Evolutionary conservation across 352 stramenopile genomes (phyloP), one percentile per base, ranked within the genome.

Genomic region (Phytophthora syringae): DNA sequence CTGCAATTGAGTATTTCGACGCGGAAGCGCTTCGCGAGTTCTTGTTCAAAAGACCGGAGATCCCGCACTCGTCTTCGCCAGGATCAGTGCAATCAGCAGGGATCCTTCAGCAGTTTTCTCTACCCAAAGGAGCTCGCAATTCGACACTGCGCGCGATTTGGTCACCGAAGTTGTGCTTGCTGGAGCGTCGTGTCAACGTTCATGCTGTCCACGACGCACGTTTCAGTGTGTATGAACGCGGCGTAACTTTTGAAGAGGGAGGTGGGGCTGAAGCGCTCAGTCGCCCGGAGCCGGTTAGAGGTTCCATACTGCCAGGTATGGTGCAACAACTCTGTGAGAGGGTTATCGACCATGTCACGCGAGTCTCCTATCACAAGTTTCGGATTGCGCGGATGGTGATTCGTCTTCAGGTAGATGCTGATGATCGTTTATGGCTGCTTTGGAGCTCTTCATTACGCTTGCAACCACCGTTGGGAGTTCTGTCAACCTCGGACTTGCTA

Each of bases 1-100:
- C 86, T 15, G 90, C 79, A 18, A 98, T 98, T 64, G 93, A 98
- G 70, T 98, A 99, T 62, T 93, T 98, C 42, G 90, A 98, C 67
- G 74, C 74, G 12, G 76, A 90, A 24, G 70, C 60, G 27, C 76
- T 99, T 20, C 86, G 89, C 11, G 88, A 98, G 10, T 99, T 99
- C 52, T 78, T 99, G n/a, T 98, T 97, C 60, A 88, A 91, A 42
- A 80, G 93, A 25, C 84, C 90, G 18, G 97, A 98, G 55, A 76
- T 93, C 10, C 52, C 62, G 16, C 52, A 55, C 20, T 67, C 64
- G 6, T 72, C 67, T 48, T 64, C 62, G 2, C 40, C 55, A 18
- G 51, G 43, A 22, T 32, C 54, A 25, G 52, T 63, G 24, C 67
- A 61, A 22, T 67, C 94, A 50, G 94, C 93, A 43, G 97, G 97